Percentiles rank a stretch among this genome's conserved stretches.
phyloP scores from a whole-genome alignment of 2,329 filamentous ascomycete genomes.

The Xylariaceae sp. region DNA sequence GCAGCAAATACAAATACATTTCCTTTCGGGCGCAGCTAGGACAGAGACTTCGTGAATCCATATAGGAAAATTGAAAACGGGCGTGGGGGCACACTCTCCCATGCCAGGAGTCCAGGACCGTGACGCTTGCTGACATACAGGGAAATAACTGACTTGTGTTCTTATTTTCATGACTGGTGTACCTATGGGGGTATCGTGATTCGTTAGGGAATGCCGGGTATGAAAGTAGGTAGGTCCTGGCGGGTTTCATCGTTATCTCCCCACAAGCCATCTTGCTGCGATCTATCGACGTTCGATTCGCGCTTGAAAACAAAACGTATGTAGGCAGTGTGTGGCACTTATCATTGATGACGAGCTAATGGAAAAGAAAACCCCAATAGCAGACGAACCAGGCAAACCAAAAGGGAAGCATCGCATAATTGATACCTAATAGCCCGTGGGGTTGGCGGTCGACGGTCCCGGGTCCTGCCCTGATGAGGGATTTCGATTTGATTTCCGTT shows the following conservation, averaged over 20 bases:
- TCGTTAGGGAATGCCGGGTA: not conserved
- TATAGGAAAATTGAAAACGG: not conserved
- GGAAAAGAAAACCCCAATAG: not conserved
- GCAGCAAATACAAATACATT: too few species aligned
- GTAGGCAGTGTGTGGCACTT: not conserved
- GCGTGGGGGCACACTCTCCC: conserved; percentile 3
- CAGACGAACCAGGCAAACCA: not conserved
- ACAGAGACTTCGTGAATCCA: too few species aligned
- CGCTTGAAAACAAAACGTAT: not conserved
- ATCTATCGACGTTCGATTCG: not conserved
- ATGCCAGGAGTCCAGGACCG: not conserved
- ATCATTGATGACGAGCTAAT: not conserved
- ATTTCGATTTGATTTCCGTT: conserved; percentile 23
- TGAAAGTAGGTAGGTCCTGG: not conserved
- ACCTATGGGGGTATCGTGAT: not conserved
- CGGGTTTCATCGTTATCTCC: not conserved
- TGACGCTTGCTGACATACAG: conserved; percentile 11
- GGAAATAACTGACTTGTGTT: conserved; percentile 19
- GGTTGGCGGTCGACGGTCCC: conserved; percentile 17
- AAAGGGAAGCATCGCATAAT: not conserved
- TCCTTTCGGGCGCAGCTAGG: too few species aligned
- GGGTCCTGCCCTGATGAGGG: conserved; percentile 8
- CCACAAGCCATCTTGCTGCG: not conserved
- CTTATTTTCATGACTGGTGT: not conserved
- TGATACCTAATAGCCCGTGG: conserved; percentile 14